These are phyloP conservation scores for Drosera capensis DNA, from an alignment of 148 eudicot species.

Conservation along the genomic window DNA sequence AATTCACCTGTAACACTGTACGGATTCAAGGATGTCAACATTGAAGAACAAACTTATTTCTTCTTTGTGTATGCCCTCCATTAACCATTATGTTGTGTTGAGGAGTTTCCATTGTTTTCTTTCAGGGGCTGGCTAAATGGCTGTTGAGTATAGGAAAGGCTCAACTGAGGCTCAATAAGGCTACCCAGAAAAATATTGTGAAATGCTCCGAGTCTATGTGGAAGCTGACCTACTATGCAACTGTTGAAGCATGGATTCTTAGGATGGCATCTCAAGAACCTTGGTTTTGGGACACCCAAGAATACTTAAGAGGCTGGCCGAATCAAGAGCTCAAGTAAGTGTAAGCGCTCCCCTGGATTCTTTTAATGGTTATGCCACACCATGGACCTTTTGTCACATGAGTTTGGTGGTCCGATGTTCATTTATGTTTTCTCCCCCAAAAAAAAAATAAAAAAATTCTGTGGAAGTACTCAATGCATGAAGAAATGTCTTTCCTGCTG, in stretches of 20 bases:
- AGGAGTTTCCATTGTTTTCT: slow-evolving; percentile 8
- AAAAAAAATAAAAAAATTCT: neutral
- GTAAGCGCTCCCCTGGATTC: neutral
- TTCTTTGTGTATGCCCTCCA: too few species aligned
- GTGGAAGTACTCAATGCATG: neutral
- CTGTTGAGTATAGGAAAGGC: slow-evolving; percentile 27
- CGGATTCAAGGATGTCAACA: too few species aligned
- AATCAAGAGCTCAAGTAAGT: slow-evolving; percentile 78
- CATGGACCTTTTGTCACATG: neutral
- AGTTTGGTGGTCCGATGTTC: neutral
- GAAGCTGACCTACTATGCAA: slow-evolving; percentile 80
- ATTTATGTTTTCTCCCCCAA: neutral
- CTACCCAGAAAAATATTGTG: slow-evolving; percentile 34
- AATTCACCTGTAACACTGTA: too few species aligned
- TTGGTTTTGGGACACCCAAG: slow-evolving; percentile 53
- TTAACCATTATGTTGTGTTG: too few species aligned
- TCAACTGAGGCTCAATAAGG: slow-evolving; percentile 32
- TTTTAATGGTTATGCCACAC: neutral
- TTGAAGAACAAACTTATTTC: too few species aligned
- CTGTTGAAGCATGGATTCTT: slow-evolving; percentile 46
- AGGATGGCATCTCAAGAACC: slow-evolving; percentile 38
- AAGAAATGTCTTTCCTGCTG: neutral
- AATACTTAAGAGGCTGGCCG: slow-evolving; percentile 72
- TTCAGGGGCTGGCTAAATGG: slow-evolving; percentile 64
- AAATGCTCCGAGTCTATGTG: slow-evolving; percentile 90